Evolutionary conservation across 2,329 filamentous ascomycete genomes (phyloP).

Genomic region (Fusarium sacchari): DNA sequence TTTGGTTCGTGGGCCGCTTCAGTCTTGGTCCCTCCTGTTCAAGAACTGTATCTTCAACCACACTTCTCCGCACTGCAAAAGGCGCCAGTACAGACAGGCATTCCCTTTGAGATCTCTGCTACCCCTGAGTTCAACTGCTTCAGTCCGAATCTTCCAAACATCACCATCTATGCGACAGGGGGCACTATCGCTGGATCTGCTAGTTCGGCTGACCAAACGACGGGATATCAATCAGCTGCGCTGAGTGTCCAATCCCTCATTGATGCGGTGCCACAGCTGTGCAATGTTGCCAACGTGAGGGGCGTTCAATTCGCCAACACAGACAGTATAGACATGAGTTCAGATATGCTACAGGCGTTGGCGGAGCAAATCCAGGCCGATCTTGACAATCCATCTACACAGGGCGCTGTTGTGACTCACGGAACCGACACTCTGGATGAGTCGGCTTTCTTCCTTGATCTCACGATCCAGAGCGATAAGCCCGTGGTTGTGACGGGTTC

Average conservation of each 20-base stretch:
- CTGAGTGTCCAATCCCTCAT: slow-evolving; percentile 63
- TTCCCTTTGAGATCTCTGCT: slow-evolving; percentile 3
- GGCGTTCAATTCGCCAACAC: slow-evolving; percentile 64
- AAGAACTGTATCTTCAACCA: slow-evolving; percentile 33
- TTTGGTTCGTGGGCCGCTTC: slow-evolving; percentile 41
- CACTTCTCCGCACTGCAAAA: slow-evolving; percentile 33
- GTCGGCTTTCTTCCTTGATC: slow-evolving; percentile 70
- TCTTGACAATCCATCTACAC: slow-evolving; percentile 53
- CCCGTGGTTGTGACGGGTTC: slow-evolving; percentile 69
- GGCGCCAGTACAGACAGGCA: slow-evolving; percentile 24
- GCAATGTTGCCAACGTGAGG: slow-evolving; percentile 63
- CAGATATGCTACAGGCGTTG: slow-evolving; percentile 59
- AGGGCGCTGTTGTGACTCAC: slow-evolving; percentile 69
- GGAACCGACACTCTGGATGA: slow-evolving; percentile 74
- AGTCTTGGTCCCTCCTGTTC: slow-evolving; percentile 41
- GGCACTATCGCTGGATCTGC: slow-evolving; percentile 68
- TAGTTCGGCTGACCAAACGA: slow-evolving; percentile 57
- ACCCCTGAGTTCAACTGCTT: slow-evolving; percentile 41
- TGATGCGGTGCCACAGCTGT: slow-evolving; percentile 63
- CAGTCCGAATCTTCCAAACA: slow-evolving; percentile 56
- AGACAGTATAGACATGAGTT: slow-evolving; percentile 59
- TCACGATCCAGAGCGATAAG: slow-evolving; percentile 65
- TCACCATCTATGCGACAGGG: slow-evolving; percentile 67
- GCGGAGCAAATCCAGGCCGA: slow-evolving; percentile 59
- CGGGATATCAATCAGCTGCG: slow-evolving; percentile 54